Evolutionary conservation across 2,329 filamentous ascomycete species (phyloP).

Genomic region (Delphinella strobiligena): DNA sequence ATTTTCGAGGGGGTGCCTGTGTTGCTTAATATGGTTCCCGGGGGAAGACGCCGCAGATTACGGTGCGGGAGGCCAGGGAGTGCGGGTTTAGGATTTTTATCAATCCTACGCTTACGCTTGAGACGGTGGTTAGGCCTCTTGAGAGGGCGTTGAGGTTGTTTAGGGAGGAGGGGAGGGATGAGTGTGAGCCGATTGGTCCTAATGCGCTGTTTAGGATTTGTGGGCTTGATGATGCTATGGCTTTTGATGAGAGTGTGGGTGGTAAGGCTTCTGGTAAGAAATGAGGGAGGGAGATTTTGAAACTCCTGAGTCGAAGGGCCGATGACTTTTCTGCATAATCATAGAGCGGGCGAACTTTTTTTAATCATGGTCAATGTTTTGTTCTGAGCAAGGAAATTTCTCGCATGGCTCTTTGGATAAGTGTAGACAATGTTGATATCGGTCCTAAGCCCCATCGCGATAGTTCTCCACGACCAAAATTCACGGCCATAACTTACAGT

Average conservation of each 20-base stretch:
- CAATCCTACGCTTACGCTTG: constrained; percentile 40
- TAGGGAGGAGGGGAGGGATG: constrained; percentile 29
- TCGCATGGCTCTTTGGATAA: no score
- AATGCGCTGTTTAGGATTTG: constrained; percentile 40
- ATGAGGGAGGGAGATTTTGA: no score
- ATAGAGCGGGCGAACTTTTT: no score
- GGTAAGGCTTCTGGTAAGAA: constrained; percentile 18
- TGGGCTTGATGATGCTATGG: constrained; percentile 39
- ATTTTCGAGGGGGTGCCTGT: constrained; percentile 38
- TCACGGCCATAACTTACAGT: no score
- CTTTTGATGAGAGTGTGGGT: constrained; percentile 37
- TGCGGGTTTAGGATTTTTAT: constrained; percentile 50
- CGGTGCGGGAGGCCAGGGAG: constrained; percentile 39
- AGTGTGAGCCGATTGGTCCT: constrained; percentile 27
- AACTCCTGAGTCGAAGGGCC: no score
- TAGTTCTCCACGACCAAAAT: no score
- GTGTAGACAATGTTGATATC: no score
- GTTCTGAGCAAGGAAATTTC: no score
- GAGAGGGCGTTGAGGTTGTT: constrained; percentile 15
- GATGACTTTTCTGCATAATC: no score
- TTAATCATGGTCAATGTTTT: no score
- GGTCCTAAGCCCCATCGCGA: no score
- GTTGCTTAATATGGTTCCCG: constrained; percentile 46
- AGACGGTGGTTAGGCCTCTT: constrained; percentile 27
- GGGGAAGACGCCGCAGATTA: constrained; percentile 44